phyloP scores from a whole-genome alignment of 768 basidiomycete species.

The Scleroderma bovista region DNA sequence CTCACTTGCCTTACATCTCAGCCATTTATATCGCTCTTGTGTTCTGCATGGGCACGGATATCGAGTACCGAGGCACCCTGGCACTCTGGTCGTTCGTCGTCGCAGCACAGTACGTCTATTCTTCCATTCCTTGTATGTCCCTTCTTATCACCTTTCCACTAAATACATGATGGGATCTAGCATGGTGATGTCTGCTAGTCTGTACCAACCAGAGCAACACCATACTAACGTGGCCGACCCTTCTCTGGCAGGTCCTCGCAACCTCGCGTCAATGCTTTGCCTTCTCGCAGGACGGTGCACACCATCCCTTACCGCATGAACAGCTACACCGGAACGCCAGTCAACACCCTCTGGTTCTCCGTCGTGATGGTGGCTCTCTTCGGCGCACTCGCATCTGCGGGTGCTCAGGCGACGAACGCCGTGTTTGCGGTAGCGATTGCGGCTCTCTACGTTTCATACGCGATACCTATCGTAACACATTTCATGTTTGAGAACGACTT shows the following conservation, averaged over 20 bases:
- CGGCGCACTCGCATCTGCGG: no score
- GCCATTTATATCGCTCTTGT: constrained; percentile 50
- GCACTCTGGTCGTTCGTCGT: constrained; percentile 53
- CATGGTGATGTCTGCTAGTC: constrained; percentile 25
- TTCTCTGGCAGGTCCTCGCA: constrained; percentile 40
- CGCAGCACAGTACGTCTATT: constrained; percentile 36
- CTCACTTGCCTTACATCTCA: constrained; percentile 8
- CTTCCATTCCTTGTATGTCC: neutral
- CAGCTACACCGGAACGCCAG: no score
- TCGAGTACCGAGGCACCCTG: constrained; percentile 38
- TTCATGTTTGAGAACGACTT: constrained; percentile 43
- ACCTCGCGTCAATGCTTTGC: constrained; percentile 54
- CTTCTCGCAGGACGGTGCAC: constrained; percentile 55
- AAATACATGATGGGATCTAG: constrained; percentile 48
- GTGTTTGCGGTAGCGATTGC: constrained; percentile 48
- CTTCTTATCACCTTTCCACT: neutral
- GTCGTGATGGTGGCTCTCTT: no score
- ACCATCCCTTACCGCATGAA: constrained; percentile 47
- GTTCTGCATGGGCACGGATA: constrained; percentile 54
- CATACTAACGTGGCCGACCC: neutral
- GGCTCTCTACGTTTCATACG: constrained; percentile 41
- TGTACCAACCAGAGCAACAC: neutral
- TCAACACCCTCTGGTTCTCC: no score
- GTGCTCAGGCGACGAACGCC: constrained; percentile 48
- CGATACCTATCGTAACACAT: constrained; percentile 47